phyloP scores from a whole-genome alignment of 176 grass and related monocot species.

The Lolium multiflorum region DNA sequence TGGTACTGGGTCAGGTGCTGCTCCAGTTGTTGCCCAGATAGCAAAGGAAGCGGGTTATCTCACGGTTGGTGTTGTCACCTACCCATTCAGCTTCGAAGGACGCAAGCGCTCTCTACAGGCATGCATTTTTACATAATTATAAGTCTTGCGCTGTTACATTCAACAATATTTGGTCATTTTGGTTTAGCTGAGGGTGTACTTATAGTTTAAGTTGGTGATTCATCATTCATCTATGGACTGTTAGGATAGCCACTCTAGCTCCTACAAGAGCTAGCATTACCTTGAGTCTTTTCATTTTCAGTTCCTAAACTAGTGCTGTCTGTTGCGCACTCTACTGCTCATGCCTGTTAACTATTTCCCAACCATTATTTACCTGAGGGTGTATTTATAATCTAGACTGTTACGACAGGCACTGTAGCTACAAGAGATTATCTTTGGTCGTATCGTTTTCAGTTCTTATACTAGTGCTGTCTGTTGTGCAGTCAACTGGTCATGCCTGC shows the following conservation, averaged over 20 bases:
- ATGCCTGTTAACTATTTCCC: too few relatives aligned
- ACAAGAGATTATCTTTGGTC: background rate
- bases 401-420: background rate
- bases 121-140: conserved; percentile 28
- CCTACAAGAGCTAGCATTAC: background rate
- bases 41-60: conserved; percentile 98
- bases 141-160: background rate
- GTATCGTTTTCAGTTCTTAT: background rate
- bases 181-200: background rate
- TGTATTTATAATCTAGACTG: background rate
- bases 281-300: background rate
- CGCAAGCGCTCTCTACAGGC: conserved; percentile 96
- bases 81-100: conserved; percentile 96
- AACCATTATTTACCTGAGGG: too few relatives aligned
- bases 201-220: too few relatives aligned
- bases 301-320: background rate
- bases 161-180: background rate
- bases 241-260: background rate
- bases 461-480: background rate
- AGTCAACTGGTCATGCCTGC: too few relatives aligned
- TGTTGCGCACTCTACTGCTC: too few relatives aligned
- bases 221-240: background rate
- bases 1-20: conserved; percentile 91
- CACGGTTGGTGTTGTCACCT: conserved; percentile 94
- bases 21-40: conserved; percentile 98